phyloP scores from a whole-genome alignment of 1,139 yeast species.

The Hyphopichia fennica region DNA sequence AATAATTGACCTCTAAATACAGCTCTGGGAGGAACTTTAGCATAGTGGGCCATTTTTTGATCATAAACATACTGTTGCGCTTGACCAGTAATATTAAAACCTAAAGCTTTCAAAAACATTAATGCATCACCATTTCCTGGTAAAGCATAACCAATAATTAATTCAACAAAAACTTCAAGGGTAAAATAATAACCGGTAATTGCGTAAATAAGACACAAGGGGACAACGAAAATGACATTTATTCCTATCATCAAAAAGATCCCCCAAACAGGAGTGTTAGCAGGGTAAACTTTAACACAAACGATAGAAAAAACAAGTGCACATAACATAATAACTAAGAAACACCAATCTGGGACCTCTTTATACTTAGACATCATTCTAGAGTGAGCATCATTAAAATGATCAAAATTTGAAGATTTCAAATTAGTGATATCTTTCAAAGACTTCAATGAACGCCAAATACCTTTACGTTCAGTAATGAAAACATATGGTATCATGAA shows the following conservation, averaged over 20 bases:
- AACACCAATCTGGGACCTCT: conserved; percentile 64
- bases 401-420: conserved; percentile 19
- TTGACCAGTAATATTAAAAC: conserved; percentile 55
- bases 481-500: conserved; percentile 43
- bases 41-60: conserved; percentile 56
- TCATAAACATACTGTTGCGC: conserved; percentile 51
- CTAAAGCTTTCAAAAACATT: conserved; percentile 56
- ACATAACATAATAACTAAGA: conserved; percentile 37
- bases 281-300: conserved; percentile 40
- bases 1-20: conserved; percentile 53
- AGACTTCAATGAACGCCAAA: conserved; percentile 8
- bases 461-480: conserved; percentile 22
- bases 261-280: conserved; percentile 50
- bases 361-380: conserved; percentile 50
- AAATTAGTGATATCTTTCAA: conserved; percentile 10
- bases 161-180: conserved; percentile 53
- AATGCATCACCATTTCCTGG: conserved; percentile 59
- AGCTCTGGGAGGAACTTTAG: conserved; percentile 54
- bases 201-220: conserved; percentile 42
- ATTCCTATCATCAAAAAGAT: conserved; percentile 51
- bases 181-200: conserved; percentile 50
- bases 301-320: conserved; percentile 47
- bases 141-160: conserved; percentile 55
- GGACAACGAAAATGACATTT: conserved; percentile 51
- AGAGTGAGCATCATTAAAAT: conserved; percentile 48